Evolutionary conservation across 495 filamentous ascomycete species (phyloP), one percentile per base, ranked within the genome.

Genomic region (Penicillium paradoxum): DNA sequence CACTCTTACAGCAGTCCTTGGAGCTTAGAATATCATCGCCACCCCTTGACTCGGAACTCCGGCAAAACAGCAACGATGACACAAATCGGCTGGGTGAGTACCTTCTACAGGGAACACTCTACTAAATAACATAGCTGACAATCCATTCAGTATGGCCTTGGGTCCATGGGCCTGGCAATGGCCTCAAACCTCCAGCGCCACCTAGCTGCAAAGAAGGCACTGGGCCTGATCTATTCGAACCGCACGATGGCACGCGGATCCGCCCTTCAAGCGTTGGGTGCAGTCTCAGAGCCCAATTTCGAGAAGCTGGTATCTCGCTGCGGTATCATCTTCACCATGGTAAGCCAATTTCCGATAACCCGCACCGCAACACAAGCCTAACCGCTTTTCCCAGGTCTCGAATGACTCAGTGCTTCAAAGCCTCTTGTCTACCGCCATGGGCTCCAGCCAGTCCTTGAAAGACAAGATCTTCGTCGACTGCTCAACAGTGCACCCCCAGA

Each of bases 391-490:
- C 30, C 15, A 75, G 72, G 67, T 76, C 45, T 68, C 73, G 33
- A 72, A 76, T 46, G 72, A 76, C 56, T 29, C 67, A 1, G 73
- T 74, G 21, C 61, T 74, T 3, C 54, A 70, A 43, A 58, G 53
- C n/a, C 60, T 76, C 2, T 57, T 78, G 46, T 63, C 61, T 27
- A 61, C 61, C 5, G 65, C 65, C 14, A 21, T 69, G 37, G 37
- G 52, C 22, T 72, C 71, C 6, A 67, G 59, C 2, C 59, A 64
- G 10, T 70, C 70, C 2, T 60, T 76, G 14, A 58, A 58, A 13
- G 70, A 69, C 53, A 78, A 78, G 62, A 71, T 78, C 58, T 78
- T 78, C 51, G 68, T 78, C 44, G 74, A 77, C 45, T 76, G 73
- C 59, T 76, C 74, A 25, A 78, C 73, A 13, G 69, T 78, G 14